Conservation (phyloP, 345 rosid genomes). For the rapeseed (Brassica napus) region DNA sequence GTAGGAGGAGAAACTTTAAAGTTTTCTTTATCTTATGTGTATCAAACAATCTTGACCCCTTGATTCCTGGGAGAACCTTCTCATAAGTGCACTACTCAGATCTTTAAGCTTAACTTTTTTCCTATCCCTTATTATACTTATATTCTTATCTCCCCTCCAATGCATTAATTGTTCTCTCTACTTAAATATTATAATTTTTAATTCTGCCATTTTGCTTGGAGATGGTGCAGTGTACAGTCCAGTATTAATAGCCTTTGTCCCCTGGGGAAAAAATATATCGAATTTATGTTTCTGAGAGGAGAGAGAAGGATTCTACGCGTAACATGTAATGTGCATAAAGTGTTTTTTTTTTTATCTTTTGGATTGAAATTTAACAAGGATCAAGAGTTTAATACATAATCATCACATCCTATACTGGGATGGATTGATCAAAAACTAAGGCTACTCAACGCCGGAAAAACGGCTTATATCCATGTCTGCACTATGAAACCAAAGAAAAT, state of each 20-base stretch:
- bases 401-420: too few species aligned
- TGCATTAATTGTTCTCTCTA: conserved; percentile 36
- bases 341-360: too few species aligned
- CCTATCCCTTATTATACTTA: background rate
- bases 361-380: too few species aligned
- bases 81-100: conserved; percentile 48
- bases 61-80: conserved; percentile 92
- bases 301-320: background rate
- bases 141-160: conserved; percentile 25
- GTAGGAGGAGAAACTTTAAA: conserved; percentile 16
- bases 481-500: too few species aligned
- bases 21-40: conserved; percentile 43
- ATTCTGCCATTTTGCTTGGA: conserved; percentile 44
- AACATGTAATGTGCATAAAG: background rate
- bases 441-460: too few species aligned
- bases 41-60: conserved; percentile 70
- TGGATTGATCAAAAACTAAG: too few species aligned
- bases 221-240: conserved; percentile 56
- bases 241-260: conserved; percentile 76
- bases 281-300: conserved; percentile 24
- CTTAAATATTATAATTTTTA: background rate
- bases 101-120: conserved; percentile 42
- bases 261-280: conserved; percentile 39
- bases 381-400: too few species aligned
- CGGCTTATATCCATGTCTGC: too few species aligned